A percentile compares a stretch with the other conserved stretches of the same genome.
phyloP scores from a whole-genome alignment of 1,139 yeast species.

The Arxiozyma bovina region DNA sequence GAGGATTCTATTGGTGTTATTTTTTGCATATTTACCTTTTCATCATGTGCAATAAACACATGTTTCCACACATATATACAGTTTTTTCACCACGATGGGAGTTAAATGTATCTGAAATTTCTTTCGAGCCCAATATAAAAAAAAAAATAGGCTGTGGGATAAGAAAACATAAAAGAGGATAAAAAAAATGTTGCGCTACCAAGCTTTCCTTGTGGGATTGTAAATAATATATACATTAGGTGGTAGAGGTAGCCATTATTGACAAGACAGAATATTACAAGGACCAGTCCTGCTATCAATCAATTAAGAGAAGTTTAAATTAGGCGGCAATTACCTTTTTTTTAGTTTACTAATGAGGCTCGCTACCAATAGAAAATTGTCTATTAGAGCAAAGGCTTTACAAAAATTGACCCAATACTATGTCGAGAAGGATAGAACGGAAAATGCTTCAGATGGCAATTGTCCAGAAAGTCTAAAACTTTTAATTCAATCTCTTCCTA shows the following conservation, averaged over 20 bases:
- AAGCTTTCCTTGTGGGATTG: background rate
- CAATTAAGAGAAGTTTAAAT: background rate
- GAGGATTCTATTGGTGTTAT: background rate
- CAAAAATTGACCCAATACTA: constrained; percentile 40
- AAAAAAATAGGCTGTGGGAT: background rate
- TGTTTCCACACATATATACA: background rate
- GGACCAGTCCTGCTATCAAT: background rate
- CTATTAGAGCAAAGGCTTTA: constrained; percentile 53
- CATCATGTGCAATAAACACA: background rate
- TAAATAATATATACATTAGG: too few relatives aligned
- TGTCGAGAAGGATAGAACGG: constrained; percentile 23
- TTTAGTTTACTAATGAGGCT: background rate
- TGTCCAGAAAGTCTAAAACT: constrained; percentile 12
- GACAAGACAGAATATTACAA: background rate
- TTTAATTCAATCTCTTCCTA: constrained; percentile 23
- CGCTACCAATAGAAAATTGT: constrained; percentile 13
- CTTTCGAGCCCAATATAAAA: background rate
- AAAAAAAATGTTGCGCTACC: background rate
- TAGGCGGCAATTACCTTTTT: background rate
- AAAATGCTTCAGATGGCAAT: constrained; percentile 2
- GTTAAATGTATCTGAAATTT: background rate
- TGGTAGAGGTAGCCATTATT: background rate
- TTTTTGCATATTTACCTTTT: too few relatives aligned
- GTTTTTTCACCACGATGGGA: too few relatives aligned
- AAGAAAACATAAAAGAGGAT: too few relatives aligned